Evolutionary conservation across 2,329 filamentous ascomycete species (phyloP).

Genomic region (Talaromyces sp.): DNA sequence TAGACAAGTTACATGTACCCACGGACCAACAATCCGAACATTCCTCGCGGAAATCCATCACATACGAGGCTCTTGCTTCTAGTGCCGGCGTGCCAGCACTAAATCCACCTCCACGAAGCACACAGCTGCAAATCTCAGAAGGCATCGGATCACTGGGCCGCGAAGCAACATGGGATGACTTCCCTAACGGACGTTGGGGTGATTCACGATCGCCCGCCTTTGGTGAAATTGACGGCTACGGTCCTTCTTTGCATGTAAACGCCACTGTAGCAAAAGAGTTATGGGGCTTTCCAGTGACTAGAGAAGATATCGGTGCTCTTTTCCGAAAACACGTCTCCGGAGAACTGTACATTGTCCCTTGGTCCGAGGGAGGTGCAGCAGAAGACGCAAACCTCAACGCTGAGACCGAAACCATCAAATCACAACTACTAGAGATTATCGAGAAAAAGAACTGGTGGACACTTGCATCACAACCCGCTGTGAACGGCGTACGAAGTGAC

Average conservation of each 20-base stretch:
- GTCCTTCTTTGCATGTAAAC: conserved; percentile 87
- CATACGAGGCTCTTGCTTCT: conserved; percentile 64
- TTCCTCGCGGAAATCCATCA: conserved; percentile 33
- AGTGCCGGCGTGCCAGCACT: conserved; percentile 68
- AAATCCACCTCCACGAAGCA: conserved; percentile 68
- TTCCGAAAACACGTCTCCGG: conserved; percentile 80
- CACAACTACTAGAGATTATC: conserved; percentile 71
- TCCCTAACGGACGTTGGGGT: conserved; percentile 92
- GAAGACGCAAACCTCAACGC: conserved; percentile 46
- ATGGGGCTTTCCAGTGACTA: conserved; percentile 72
- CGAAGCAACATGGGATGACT: conserved; percentile 98
- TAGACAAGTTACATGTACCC: conserved; percentile 51
- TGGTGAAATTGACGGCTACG: conserved; percentile 96
- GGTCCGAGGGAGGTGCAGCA: conserved; percentile 75
- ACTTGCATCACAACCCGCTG: conserved; percentile 87
- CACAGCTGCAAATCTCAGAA: conserved; percentile 88
- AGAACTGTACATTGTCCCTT: conserved; percentile 75
- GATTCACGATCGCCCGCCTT: conserved; percentile 90
- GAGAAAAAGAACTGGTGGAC: conserved; percentile 84
- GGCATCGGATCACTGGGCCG: conserved; percentile 83
- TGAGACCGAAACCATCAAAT: conserved; percentile 76
- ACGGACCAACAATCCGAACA: conserved; percentile 25
- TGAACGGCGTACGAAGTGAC: conserved; percentile 74
- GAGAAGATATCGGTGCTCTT: conserved; percentile 68
- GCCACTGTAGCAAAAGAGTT: conserved; percentile 74